These are phyloP conservation scores for Rhizopogon sp. DNA, from an alignment of 768 basidiomycete species.

Conservation along the genomic window DNA sequence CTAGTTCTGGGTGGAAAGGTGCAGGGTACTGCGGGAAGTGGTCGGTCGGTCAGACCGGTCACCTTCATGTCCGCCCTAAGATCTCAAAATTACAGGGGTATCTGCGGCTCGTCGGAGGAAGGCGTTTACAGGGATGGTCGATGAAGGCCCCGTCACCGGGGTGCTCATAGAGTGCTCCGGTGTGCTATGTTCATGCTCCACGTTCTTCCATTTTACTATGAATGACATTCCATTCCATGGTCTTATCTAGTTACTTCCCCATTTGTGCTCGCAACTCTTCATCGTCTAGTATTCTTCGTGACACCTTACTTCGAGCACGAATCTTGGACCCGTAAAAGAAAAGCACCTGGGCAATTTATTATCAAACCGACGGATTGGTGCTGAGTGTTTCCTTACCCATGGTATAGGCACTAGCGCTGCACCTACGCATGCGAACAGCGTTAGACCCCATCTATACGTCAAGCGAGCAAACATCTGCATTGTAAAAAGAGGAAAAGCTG, in stretches of 20 bases:
- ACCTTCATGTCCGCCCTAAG: too few species aligned
- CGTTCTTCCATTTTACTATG: too few species aligned
- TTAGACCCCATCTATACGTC: constrained; percentile 50
- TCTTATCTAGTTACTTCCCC: neutral
- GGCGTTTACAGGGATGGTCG: too few species aligned
- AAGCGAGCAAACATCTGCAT: constrained; percentile 48
- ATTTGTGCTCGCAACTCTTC: neutral
- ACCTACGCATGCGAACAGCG: constrained; percentile 44
- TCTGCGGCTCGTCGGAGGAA: too few species aligned
- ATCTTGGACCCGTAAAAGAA: constrained; percentile 16
- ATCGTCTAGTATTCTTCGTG: constrained; percentile 1
- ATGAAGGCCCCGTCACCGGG: too few species aligned
- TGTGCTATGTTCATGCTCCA: too few species aligned
- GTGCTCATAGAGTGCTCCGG: too few species aligned
- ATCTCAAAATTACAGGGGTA: too few species aligned
- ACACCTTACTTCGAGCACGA: constrained; percentile 12
- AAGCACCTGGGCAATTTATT: constrained; percentile 7
- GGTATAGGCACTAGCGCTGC: constrained; percentile 47
- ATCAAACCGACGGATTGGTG: neutral
- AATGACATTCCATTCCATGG: too few species aligned
- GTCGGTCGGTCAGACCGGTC: too few species aligned
- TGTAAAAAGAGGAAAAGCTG: constrained; percentile 55
- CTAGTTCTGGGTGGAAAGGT: too few species aligned
- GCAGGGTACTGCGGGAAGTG: too few species aligned
- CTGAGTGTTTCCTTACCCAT: constrained; percentile 29